These are phyloP conservation scores for Xylariaceae sp. DNA, from an alignment of 2,329 filamentous ascomycete species.

Conservation along the genomic window DNA sequence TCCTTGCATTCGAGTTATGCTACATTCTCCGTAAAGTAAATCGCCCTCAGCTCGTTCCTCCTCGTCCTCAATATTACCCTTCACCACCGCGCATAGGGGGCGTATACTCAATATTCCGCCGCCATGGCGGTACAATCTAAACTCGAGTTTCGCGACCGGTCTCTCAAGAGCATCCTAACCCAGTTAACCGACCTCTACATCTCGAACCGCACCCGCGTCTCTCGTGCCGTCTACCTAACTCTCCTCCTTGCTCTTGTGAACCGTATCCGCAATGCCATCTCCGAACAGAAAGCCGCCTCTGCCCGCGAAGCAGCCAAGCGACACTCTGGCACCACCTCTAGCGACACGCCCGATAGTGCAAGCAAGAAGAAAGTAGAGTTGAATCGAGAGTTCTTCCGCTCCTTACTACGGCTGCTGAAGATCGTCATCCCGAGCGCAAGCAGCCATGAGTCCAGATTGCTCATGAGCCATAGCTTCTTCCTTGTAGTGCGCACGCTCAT, in stretches of 20 bases:
- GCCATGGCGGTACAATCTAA: constrained; percentile 76
- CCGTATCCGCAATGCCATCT: constrained; percentile 85
- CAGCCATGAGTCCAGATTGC: constrained; percentile 80
- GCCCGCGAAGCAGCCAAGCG: constrained; percentile 61
- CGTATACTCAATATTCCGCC: constrained; percentile 12
- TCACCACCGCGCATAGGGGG: constrained; percentile 13
- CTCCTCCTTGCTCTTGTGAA: constrained; percentile 78
- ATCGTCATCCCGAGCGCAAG: constrained; percentile 90
- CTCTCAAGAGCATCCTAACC: constrained; percentile 62
- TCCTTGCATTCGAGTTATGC: too few relatives aligned
- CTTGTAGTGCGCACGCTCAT: constrained; percentile 86
- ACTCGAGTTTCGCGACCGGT: constrained; percentile 60
- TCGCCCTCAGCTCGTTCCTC: constrained; percentile 19
- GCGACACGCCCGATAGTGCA: constrained; percentile 29
- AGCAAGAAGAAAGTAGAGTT: constrained; percentile 75
- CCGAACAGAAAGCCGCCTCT: constrained; percentile 86
- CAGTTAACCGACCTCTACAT: constrained; percentile 72
- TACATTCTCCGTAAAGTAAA: neutral
- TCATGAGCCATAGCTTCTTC: constrained; percentile 91
- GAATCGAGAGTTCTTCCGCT: constrained; percentile 78
- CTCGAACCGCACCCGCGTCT: constrained; percentile 76
- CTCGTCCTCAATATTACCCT: constrained; percentile 1
- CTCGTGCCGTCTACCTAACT: constrained; percentile 77
- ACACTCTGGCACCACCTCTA: constrained; percentile 51
- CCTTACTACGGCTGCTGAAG: constrained; percentile 70